These are phyloP conservation scores for Ilex asprella DNA, from an alignment of 257 asterid species.

Conservation along the genomic window DNA sequence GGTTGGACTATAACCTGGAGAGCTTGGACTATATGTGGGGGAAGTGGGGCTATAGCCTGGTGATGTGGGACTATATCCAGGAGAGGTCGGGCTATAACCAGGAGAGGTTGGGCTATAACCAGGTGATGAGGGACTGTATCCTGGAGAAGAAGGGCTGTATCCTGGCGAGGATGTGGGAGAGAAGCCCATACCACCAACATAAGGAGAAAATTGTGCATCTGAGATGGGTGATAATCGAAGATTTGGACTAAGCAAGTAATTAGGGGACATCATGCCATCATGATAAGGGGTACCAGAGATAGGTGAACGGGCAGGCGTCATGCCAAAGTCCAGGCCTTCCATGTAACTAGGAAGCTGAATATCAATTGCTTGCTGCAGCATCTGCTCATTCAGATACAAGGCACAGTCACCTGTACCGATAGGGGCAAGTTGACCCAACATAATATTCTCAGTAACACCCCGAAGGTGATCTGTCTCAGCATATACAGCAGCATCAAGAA, in stretches of 20 bases:
- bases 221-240: constrained; percentile 63
- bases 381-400: constrained; percentile 78
- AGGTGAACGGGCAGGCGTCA: constrained; percentile 95
- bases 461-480: constrained; percentile 82
- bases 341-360: constrained; percentile 84
- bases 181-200: constrained; percentile 73
- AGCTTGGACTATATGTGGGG: constrained; percentile 82
- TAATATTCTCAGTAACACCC: constrained; percentile 96
- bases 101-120: constrained; percentile 88
- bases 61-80: constrained; percentile 85
- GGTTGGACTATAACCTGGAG: constrained; percentile 90
- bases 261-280: constrained; percentile 97
- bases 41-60: constrained; percentile 46
- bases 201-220: constrained; percentile 92
- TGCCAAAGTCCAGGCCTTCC: constrained; percentile 92
- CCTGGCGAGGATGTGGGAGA: constrained; percentile 88
- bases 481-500: constrained; percentile 94
- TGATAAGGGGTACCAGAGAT: constrained; percentile 76
- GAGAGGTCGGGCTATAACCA: constrained; percentile 81
- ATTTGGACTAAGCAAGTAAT: constrained; percentile 70
- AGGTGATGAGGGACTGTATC: constrained; percentile 84
- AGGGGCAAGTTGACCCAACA: constrained; percentile 99
- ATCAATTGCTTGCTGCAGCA: constrained; percentile 90
- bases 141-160: constrained; percentile 63
- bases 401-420: constrained; percentile 96